Evolutionary conservation across 1,284 basidiomycete genomes (phyloP), one percentile per base, ranked within the genome.

Genomic region (Pascua sp.): DNA sequence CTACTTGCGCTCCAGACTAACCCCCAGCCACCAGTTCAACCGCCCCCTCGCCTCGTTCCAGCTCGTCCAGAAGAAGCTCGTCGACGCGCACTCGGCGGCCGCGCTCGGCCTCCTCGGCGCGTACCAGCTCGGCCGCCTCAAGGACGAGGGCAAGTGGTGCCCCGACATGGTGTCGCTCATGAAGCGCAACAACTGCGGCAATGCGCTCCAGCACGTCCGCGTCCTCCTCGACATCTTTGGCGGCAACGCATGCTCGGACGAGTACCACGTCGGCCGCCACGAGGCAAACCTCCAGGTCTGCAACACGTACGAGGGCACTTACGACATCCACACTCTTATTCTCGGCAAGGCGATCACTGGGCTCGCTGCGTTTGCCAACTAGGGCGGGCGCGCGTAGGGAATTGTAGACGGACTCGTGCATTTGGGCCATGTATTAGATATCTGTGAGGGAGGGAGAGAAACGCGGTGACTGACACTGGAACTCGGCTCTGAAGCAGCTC

Each of bases 101-200:
- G 84, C 87, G 0, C 80, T 96, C 13, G 92, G 91, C n/a, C 80
- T 94, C 15, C 82, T 88, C 32, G 90, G 89, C 9, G 86, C 85
- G 54, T 68, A 82, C 32, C 80, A 94, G 78, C 88, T 98, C 7
- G 94, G 94, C 2, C 81, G 92, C 37, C 80, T 96, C 62, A 97
- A 97, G 80, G 95, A 98, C 65, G 49, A 17, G 38, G 88, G 87
- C 32, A 81, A 81, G 64, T 82, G 88, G 70, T 85, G 87, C 17
- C 89, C 95, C 2, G 93, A 98, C 77, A 95, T 95, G 92, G 83
- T 98, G 63, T 93, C 89, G 63, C 81, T 97, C 68, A 84, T 97
- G 63, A 98, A 98, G 82, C 84, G 91, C 63, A 98, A 98, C 73
- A 98, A 97, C 70, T 95, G 92, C 70, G 90, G 90, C 16, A 93